Percentiles rank a stretch among this genome's conserved stretches.
These are phyloP conservation scores for Pascua guehoae DNA, from an alignment of 1,284 basidiomycete genomes.

Conservation along the genomic window DNA sequence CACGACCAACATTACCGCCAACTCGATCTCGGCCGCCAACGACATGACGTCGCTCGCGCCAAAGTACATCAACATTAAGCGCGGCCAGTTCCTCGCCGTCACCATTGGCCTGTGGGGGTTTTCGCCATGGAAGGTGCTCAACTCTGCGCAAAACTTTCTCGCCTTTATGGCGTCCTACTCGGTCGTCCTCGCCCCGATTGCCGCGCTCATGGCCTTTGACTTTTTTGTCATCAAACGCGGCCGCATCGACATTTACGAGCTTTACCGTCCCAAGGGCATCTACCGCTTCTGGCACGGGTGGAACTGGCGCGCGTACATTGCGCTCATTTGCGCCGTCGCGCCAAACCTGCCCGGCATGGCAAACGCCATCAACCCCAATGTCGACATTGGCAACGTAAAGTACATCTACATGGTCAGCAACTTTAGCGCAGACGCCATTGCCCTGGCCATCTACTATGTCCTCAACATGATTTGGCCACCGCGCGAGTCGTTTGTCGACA, in stretches of 20 bases:
- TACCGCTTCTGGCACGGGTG: slow-evolving; percentile 53
- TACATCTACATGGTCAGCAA: slow-evolving; percentile 50
- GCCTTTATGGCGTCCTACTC: slow-evolving; percentile 44
- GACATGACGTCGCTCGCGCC: slow-evolving; percentile 60
- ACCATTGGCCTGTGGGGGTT: slow-evolving; percentile 64
- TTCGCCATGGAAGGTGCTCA: slow-evolving; percentile 42
- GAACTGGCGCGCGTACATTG: slow-evolving; percentile 61
- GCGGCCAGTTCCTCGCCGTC: slow-evolving; percentile 69
- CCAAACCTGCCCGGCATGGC: slow-evolving; percentile 67
- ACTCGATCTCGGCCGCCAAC: slow-evolving; percentile 72
- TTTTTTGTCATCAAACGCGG: slow-evolving; percentile 34
- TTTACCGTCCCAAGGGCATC: slow-evolving; percentile 35
- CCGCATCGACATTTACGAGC: slow-evolving; percentile 36
- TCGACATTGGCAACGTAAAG: slow-evolving; percentile 59
- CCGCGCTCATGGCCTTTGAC: slow-evolving; percentile 36
- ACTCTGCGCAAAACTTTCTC: slow-evolving; percentile 25
- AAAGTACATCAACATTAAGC: slow-evolving; percentile 66
- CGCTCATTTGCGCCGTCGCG: slow-evolving; percentile 62
- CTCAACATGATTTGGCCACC: slow-evolving; percentile 62
- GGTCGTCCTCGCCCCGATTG: slow-evolving; percentile 41
- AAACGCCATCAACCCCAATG: slow-evolving; percentile 47
- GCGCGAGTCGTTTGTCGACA: slow-evolving; percentile 57
- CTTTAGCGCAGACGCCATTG: slow-evolving; percentile 46
- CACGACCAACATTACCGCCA: slow-evolving; percentile 63
- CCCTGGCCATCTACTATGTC: slow-evolving; percentile 60